Evolutionary conservation across 1,284 basidiomycete genomes (phyloP), one percentile per base, ranked within the genome.

Genomic region (Somion occarium): DNA sequence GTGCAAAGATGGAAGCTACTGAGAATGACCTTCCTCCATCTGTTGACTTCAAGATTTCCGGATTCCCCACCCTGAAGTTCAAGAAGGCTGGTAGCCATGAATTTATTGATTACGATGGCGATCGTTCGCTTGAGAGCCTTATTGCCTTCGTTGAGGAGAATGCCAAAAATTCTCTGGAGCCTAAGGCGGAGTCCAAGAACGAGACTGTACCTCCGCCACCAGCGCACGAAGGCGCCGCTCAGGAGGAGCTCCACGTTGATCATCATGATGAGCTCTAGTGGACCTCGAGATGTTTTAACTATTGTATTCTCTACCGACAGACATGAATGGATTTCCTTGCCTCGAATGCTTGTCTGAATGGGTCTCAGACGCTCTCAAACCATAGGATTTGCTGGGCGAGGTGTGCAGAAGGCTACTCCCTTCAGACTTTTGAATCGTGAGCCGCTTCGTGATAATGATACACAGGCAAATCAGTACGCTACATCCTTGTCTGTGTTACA

Each of bases 1-100:
- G 90, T 69, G 93, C 91, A 63, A 98, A 98, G 76, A 88, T 98
- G 80, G 96, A 99, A 65, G 93, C 93, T 3, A 90, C 87, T 55
- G 93, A 95, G 72, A 99, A 99, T 70, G 97, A 99, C 69, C 79
- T 99, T 24, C 97, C 97, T 44, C 78, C 87, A 24, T 82, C 82
- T 15, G 83, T 89, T 49, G 85, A 89, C 27, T 98, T 99, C 91
- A 82, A 83, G 51, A 73, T 96, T 56, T 64, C 75, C 52, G 88
- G 91, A 44, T 98, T 97, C 92, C 96, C 96, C 7, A 98, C 97
- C 1, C 71, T 99, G 68, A 98, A 98, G 70, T 97, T 99, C 82
- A 93, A 94, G 73, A 81, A 87, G 9, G 96, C 97, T 22, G 95
- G 96, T 49, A 74, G 81, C 42, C 76, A 76, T 53, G 85, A 91